These are phyloP conservation scores for Leccinum fallax DNA, from an alignment of 1,284 basidiomycete genomes.

Conservation along the genomic window DNA sequence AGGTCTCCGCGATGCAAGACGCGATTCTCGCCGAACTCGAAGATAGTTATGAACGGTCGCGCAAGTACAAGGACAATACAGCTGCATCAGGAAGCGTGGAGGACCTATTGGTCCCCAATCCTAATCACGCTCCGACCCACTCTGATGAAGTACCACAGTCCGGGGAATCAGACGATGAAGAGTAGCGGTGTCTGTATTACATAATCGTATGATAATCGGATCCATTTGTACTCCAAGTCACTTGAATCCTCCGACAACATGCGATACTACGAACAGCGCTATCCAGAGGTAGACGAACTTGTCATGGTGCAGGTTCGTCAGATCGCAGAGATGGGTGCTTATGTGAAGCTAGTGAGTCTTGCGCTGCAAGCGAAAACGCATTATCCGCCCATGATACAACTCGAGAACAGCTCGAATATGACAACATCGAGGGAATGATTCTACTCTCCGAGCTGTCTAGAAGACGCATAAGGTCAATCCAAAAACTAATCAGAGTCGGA, in stretches of 20 bases:
- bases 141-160: constrained; percentile 6
- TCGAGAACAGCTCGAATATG: constrained; percentile 87
- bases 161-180: not conserved
- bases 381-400: not conserved
- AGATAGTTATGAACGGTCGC: constrained; percentile 29
- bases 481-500: constrained; percentile 97
- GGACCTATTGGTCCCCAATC: constrained; percentile 36
- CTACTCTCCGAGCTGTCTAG: constrained; percentile 95
- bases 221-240: not conserved
- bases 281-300: constrained; percentile 92
- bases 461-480: constrained; percentile 96
- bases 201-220: not conserved
- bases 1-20: constrained; percentile 70
- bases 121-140: constrained; percentile 23
- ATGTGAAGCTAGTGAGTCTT: constrained; percentile 89
- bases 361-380: not conserved
- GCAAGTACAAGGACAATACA: constrained; percentile 21
- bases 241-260: constrained; percentile 39
- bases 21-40: constrained; percentile 77
- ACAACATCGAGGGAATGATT: constrained; percentile 99
- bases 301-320: constrained; percentile 99
- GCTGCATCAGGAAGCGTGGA: constrained; percentile 17
- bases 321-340: constrained; percentile 99
- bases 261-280: constrained; percentile 82
- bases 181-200: not conserved